These are phyloP conservation scores for Heritiera littoralis DNA, from an alignment of 345 rosid genomes.

Conservation along the genomic window DNA sequence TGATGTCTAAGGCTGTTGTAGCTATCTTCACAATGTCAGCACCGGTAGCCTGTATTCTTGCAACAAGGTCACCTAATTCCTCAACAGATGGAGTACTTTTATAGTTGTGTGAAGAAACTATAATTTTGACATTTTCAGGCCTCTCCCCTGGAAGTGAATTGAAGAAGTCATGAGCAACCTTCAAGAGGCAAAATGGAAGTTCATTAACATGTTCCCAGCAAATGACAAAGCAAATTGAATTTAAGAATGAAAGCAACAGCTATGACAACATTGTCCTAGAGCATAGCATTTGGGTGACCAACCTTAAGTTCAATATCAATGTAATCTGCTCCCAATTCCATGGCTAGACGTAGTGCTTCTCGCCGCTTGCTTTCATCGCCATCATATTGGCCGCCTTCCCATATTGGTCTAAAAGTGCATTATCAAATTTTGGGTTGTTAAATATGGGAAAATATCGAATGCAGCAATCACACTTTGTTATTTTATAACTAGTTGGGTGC, in stretches of 20 bases:
- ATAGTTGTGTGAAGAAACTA: constrained; percentile 67
- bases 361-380: constrained; percentile 51
- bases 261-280: not conserved
- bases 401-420: constrained; percentile 45
- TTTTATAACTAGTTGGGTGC: not conserved
- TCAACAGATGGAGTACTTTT: constrained; percentile 51
- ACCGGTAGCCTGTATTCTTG: constrained; percentile 58
- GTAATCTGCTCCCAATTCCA: constrained; percentile 59
- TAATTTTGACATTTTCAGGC: constrained; percentile 47
- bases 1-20: constrained; percentile 58
- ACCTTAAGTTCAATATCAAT: constrained; percentile 67
- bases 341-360: constrained; percentile 46
- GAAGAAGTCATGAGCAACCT: constrained; percentile 57
- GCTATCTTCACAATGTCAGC: constrained; percentile 65
- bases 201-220: not conserved
- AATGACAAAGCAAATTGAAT: not conserved
- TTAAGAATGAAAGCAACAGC: constrained; percentile 2
- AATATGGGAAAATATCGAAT: not conserved
- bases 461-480: not conserved
- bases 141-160: constrained; percentile 47
- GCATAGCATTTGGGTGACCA: not conserved
- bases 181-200: constrained; percentile 24
- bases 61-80: constrained; percentile 55
- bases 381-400: constrained; percentile 69
- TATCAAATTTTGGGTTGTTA: constrained; percentile 13